These are phyloP conservation scores for Pulveroboletus sp. DNA, from an alignment of 768 basidiomycete species.

Conservation along the genomic window DNA sequence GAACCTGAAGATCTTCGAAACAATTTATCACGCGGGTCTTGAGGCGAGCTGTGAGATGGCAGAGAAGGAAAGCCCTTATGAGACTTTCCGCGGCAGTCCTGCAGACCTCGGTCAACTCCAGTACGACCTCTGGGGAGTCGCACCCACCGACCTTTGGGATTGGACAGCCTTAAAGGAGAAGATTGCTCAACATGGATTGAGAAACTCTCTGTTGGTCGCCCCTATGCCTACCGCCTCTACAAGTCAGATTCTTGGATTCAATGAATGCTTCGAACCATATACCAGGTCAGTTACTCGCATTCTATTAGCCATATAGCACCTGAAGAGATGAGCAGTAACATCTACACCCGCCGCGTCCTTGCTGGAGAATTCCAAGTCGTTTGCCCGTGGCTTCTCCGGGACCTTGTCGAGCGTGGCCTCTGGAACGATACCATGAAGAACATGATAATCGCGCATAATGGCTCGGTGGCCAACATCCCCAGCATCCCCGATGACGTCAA, in stretches of 20 bases:
- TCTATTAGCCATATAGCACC: neutral
- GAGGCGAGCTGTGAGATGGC: constrained; percentile 92
- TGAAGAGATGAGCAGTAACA: constrained; percentile 62
- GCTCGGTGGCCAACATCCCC: constrained; percentile 83
- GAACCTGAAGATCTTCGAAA: constrained; percentile 97
- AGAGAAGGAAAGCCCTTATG: constrained; percentile 74
- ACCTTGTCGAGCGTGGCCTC: constrained; percentile 90
- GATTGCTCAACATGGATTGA: constrained; percentile 74
- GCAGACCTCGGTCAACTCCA: constrained; percentile 85
- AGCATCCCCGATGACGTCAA: constrained; percentile 88
- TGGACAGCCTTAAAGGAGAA: constrained; percentile 87
- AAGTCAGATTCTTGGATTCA: constrained; percentile 96
- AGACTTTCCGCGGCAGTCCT: constrained; percentile 90
- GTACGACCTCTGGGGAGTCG: constrained; percentile 94
- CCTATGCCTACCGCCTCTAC: constrained; percentile 99
- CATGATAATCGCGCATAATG: constrained; percentile 96
- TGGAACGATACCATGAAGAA: constrained; percentile 99
- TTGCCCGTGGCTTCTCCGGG: constrained; percentile 98
- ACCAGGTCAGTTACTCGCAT: constrained; percentile 59
- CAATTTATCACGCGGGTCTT: constrained; percentile 93
- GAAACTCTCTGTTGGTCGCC: constrained; percentile 87
- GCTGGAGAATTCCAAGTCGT: constrained; percentile 99
- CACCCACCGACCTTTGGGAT: constrained; percentile 90
- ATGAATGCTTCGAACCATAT: constrained; percentile 99
- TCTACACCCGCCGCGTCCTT: constrained; percentile 98